Percentiles rank a stretch among this genome's conserved stretches.
phyloP scores from a whole-genome alignment of 306 rosid species.

The Sicyos baderoa region DNA sequence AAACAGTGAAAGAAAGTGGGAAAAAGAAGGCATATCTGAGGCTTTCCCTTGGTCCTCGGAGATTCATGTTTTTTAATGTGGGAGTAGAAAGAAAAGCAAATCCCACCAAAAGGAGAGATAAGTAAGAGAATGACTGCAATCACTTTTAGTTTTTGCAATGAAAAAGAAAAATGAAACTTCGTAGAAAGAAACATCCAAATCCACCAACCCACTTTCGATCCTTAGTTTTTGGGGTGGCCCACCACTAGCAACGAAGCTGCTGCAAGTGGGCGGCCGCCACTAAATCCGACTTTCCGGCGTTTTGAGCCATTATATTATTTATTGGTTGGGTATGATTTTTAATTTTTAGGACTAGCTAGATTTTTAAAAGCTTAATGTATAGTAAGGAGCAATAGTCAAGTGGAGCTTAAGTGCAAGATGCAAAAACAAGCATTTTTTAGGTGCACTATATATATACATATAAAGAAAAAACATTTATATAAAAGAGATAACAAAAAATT shows the following conservation, averaged over 20 bases:
- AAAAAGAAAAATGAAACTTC: background rate
- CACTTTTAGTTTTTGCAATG: background rate
- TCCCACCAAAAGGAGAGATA: constrained; percentile 4
- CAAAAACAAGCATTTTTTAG: no score
- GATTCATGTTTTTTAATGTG: constrained; percentile 16
- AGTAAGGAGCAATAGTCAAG: no score
- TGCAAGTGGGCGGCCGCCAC: constrained; percentile 13
- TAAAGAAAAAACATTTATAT: no score
- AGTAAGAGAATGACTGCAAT: background rate
- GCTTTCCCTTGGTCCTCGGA: constrained; percentile 28
- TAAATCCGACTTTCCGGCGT: constrained; percentile 4
- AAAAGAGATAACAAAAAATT: no score
- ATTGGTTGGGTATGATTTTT: background rate
- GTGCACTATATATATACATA: no score
- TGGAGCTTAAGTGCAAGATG: no score
- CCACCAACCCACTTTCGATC: background rate
- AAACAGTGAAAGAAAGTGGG: constrained; percentile 14
- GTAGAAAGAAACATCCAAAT: background rate
- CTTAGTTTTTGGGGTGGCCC: background rate
- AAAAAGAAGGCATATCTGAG: background rate
- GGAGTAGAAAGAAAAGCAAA: constrained; percentile 8
- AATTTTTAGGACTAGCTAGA: background rate
- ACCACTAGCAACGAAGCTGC: background rate
- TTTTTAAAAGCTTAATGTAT: no score
- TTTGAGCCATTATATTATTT: background rate